Evolutionary conservation across 441 rosid species (phyloP), one percentile per base, ranked within the genome.

Genomic region (Eutrema salsugineum): DNA sequence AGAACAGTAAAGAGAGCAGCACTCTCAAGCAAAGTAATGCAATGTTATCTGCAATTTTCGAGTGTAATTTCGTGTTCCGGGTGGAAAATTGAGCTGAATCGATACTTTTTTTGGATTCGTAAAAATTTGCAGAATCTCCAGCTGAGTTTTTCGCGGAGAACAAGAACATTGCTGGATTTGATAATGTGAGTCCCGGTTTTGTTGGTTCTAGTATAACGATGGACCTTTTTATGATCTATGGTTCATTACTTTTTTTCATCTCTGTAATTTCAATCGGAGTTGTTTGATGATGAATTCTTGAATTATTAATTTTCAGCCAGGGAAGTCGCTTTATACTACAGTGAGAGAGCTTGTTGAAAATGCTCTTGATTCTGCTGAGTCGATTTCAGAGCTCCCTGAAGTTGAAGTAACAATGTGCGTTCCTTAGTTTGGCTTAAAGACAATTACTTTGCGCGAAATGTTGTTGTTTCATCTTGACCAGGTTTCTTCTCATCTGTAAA

Each of bases 81-180:
- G 20, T 40, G 17, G 11, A 24, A 6, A 35, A 0, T 57, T 16
- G 27, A 40, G 11, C 44, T 81, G 50, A 46, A 36, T 47, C 5
- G 2, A 19, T 62, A 54, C n/a, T 3, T 10, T 3, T 10, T 27
- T 47, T 43, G n/a, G 22, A 48, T 36, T 20, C 50, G 44, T 43
- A 53, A 22, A 48, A 22, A 48, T 20, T 57, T 77, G 87, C 91
- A 95, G 98, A 93, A 87, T 95, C 97, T 71, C 99, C 97, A 14
- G 98, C 99, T 27, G 99, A 95, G 79, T 95, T 95, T 82, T 95
- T 95, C 51, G 99, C 99, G 1, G 99, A 93, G 87, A 95, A 93
- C 83, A 93, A 95, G 85, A 95, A 95, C 79, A 91, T 95, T 68
- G 98, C 99, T 66, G 98, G 99, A 6, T 95, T 95, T 48, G 99